A percentile compares a stretch with the other conserved stretches of the same genome.
These are phyloP conservation scores for Crithidia fasciculata DNA, from an alignment of 208 protist genomes.

Conservation along the genomic window DNA sequence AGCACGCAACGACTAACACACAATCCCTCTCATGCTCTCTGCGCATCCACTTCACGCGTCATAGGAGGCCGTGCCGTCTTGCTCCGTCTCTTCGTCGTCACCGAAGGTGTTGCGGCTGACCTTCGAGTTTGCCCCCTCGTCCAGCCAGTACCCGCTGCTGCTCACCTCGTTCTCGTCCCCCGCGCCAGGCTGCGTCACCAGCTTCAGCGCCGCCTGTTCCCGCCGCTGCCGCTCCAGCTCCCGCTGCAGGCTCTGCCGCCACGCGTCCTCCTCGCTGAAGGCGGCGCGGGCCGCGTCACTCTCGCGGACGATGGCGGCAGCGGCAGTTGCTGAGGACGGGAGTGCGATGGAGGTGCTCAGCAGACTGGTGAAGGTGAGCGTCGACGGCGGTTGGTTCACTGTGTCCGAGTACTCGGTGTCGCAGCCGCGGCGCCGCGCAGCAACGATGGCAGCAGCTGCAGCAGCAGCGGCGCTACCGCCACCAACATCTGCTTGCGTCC, in stretches of 20 bases:
- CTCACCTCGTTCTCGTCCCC: constrained; percentile 15
- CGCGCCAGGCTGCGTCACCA: constrained; percentile 11
- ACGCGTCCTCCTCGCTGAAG: constrained; percentile 35
- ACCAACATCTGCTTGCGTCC: neutral
- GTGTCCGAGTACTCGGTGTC: constrained; percentile 25
- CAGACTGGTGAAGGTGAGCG: constrained; percentile 22
- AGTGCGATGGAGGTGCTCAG: constrained; percentile 7
- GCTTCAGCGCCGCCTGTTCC: constrained; percentile 32
- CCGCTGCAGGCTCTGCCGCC: constrained; percentile 31
- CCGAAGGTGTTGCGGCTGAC: constrained; percentile 7
- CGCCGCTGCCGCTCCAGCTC: constrained; percentile 38
- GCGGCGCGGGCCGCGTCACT: constrained; percentile 25
- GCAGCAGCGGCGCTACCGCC: neutral
- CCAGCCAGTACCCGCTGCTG: constrained; percentile 33
- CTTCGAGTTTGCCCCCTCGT: constrained; percentile 15
- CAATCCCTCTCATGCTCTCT: no score
- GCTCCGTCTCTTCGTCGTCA: constrained; percentile 27
- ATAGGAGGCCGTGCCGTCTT: neutral
- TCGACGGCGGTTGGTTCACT: neutral
- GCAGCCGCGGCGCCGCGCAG: constrained; percentile 13
- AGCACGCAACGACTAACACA: no score
- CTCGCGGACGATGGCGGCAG: neutral
- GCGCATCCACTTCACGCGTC: no score
- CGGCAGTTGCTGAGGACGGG: neutral
- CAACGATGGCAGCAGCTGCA: neutral